Conservation (phyloP, 1,284 basidiomycete species). For the Schizophyllum amplum region DNA sequence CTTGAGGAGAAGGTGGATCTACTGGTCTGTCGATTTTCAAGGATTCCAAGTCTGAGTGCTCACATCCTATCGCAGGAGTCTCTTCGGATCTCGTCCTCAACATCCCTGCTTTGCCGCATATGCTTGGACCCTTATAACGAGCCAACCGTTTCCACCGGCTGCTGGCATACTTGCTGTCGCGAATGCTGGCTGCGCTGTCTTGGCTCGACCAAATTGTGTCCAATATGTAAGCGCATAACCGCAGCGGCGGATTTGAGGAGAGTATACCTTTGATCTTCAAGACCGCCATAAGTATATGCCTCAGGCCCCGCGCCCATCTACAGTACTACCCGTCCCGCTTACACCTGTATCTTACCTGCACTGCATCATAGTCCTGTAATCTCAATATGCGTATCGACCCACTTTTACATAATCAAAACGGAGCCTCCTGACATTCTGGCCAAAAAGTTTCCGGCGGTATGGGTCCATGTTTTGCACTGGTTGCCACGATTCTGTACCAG, state of each 20-base stretch:
- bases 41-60: conserved; percentile 1
- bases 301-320: no score
- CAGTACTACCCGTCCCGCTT: no score
- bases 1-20: conserved; percentile 54
- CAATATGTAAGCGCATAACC: conserved; percentile 79
- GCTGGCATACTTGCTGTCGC: conserved; percentile 77
- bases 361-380: no score
- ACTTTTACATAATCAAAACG: no score
- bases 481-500: no score
- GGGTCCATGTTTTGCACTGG: no score
- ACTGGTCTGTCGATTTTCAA: conserved; percentile 33
- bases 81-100: conserved; percentile 33
- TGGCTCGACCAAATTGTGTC: conserved; percentile 72
- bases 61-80: conserved; percentile 30
- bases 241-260: conserved; percentile 60
- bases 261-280: conserved; percentile 44
- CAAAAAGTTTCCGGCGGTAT: no score
- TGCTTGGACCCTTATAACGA: conserved; percentile 70
- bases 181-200: conserved; percentile 75
- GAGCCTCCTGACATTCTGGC: no score
- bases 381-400: no score
- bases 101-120: conserved; percentile 57
- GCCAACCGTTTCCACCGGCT: conserved; percentile 73
- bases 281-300: no score
- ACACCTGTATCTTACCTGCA: no score